Conservation (phyloP, 371 early-diverging fungal genomes). For the Rhizomucor miehei region DNA sequence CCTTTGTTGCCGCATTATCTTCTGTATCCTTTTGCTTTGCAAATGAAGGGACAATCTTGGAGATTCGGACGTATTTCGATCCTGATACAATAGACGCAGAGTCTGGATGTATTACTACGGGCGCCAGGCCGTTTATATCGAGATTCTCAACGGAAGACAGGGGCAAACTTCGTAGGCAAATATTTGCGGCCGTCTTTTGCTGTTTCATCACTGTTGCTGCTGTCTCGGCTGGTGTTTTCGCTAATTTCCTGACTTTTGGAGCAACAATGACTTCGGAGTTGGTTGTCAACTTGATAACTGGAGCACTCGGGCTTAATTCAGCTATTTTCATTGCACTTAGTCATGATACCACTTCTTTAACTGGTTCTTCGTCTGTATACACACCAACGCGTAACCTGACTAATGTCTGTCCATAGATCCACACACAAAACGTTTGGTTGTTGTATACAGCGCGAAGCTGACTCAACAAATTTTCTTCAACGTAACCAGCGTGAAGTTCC, state of each 20-base stretch:
- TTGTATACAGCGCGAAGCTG: slow-evolving; percentile 72
- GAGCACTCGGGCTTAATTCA: slow-evolving; percentile 54
- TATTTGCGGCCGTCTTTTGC: slow-evolving; percentile 20
- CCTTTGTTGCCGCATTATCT: slow-evolving; percentile 1
- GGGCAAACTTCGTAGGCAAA: slow-evolving; percentile 24
- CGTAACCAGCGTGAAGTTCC: slow-evolving; percentile 79
- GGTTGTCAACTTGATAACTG: slow-evolving; percentile 59
- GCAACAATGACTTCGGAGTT: slow-evolving; percentile 79
- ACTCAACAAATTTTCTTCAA: slow-evolving; percentile 75
- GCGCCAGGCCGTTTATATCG: not conserved
- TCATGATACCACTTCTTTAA: not conserved
- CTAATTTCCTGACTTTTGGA: slow-evolving; percentile 59
- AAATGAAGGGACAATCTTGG: slow-evolving; percentile 23
- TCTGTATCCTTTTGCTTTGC: slow-evolving; percentile 10
- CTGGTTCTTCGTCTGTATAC: slow-evolving; percentile 8
- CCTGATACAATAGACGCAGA: slow-evolving; percentile 13
- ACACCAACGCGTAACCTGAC: slow-evolving; percentile 58
- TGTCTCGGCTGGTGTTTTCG: slow-evolving; percentile 14
- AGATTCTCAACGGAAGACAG: not conserved
- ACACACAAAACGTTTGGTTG: slow-evolving; percentile 68
- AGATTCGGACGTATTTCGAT: slow-evolving; percentile 16
- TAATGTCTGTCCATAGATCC: slow-evolving; percentile 67
- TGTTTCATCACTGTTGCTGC: slow-evolving; percentile 12
- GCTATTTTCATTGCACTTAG: slow-evolving; percentile 26
- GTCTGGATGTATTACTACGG: slow-evolving; percentile 23